Percentiles rank a stretch among this genome's conserved stretches.
These are phyloP conservation scores for Penicillium sp. DNA, from an alignment of 2,329 filamentous ascomycete genomes.

Conservation along the genomic window DNA sequence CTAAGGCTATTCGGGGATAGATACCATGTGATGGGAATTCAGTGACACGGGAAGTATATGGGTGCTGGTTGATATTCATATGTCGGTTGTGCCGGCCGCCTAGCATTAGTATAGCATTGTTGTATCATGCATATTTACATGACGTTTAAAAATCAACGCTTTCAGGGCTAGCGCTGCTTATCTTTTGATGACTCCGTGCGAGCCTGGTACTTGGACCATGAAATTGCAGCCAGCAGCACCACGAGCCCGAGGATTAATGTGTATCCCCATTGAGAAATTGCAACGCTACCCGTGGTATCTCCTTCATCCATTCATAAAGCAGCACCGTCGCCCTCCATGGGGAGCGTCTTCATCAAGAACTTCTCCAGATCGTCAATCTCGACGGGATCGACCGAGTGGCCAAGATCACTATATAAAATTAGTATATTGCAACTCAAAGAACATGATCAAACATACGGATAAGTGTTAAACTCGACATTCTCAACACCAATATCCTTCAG, in stretches of 20 bases:
- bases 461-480: conserved; percentile 71
- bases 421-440: not conserved
- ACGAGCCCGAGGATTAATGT: conserved; percentile 24
- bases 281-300: not conserved
- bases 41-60: not conserved
- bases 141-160: not conserved
- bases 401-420: conserved; percentile 56
- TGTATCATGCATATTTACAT: conserved; percentile 9
- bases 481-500: conserved; percentile 68
- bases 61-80: not conserved
- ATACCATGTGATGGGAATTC: not conserved
- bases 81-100: not conserved
- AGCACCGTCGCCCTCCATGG: conserved; percentile 43
- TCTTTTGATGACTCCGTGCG: not conserved
- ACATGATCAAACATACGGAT: conserved; percentile 55
- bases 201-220: conserved; percentile 18
- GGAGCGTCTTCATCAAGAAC: conserved; percentile 56
- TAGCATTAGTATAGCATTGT: conserved; percentile 6
- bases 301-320: conserved; percentile 36
- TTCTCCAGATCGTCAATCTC: conserved; percentile 81
- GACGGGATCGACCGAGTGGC: conserved; percentile 71
- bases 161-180: conserved; percentile 7
- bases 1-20: conserved; percentile 17
- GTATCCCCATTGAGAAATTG: conserved; percentile 11
- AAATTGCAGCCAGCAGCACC: conserved; percentile 24